Percentiles rank a stretch among this genome's conserved stretches.
phyloP scores from a whole-genome alignment of 331 rosid species.

The Rosa hybrid region DNA sequence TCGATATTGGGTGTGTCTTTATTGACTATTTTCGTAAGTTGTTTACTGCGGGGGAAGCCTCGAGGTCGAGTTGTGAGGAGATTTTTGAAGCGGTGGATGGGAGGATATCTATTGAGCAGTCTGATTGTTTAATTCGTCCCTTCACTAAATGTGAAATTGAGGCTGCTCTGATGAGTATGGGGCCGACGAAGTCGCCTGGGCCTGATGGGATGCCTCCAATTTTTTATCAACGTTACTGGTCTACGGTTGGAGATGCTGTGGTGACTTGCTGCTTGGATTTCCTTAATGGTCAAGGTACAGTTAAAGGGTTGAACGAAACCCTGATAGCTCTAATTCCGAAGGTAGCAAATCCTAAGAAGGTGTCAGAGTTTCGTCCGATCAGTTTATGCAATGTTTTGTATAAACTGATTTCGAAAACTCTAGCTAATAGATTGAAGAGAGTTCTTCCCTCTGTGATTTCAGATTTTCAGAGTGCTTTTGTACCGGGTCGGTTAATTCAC shows the following conservation, averaged over 20 bases:
- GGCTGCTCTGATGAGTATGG: neutral
- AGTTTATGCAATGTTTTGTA: neutral
- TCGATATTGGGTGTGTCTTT: too few relatives aligned
- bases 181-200: rapidly evolving
- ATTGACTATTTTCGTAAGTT: too few relatives aligned
- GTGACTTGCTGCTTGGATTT: rapidly evolving
- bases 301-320: neutral
- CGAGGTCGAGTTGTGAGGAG: too few relatives aligned
- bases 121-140: too few relatives aligned
- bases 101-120: too few relatives aligned
- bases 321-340: neutral
- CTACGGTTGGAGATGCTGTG: neutral
- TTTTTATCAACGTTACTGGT: neutral
- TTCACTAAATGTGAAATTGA: neutral
- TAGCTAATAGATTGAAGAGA: neutral
- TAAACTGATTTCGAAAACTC: neutral
- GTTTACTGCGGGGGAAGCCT: too few relatives aligned
- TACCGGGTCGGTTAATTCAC: neutral
- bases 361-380: neutral
- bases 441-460: neutral
- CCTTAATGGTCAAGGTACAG: neutral
- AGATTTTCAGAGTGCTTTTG: neutral
- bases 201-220: neutral
- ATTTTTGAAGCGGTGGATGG: too few relatives aligned
- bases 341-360: neutral